A percentile compares a stretch with the other conserved stretches of the same genome.
Evolutionary conservation across 139 green algal genomes (phyloP).

Genomic region (Limnomonas spitsbergensis): DNA sequence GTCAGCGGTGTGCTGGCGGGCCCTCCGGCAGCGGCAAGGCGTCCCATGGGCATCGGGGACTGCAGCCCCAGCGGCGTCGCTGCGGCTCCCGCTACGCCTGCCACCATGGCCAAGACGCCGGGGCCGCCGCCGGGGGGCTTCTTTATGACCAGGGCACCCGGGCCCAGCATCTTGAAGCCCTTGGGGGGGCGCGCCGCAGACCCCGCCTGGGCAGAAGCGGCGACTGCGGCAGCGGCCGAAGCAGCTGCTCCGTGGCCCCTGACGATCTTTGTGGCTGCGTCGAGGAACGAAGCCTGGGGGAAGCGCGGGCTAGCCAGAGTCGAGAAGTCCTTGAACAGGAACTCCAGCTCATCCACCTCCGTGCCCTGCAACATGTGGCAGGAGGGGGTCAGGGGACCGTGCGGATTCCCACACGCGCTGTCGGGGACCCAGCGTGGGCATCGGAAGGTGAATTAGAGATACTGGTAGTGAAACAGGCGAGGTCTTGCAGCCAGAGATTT

Average conservation of each 20-base stretch:
- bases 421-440: no score
- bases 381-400: no score
- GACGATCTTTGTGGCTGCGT: neutral
- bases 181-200: neutral
- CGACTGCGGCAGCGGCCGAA: neutral
- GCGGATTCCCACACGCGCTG: no score
- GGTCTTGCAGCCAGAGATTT: no score
- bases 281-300: neutral
- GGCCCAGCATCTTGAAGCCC: neutral
- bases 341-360: constrained; percentile 51
- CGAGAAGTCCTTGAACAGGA: constrained; percentile 43
- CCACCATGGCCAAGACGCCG: neutral
- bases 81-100: neutral
- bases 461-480: no score
- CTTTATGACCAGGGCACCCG: neutral
- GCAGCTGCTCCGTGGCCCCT: no score
- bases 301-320: constrained; percentile 34
- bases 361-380: no score
- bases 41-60: constrained; percentile 45
- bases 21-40: neutral
- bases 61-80: constrained; percentile 20
- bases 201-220: neutral
- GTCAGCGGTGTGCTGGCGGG: constrained; percentile 46
- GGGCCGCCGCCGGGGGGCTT: neutral
- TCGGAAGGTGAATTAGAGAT: no score